phyloP scores from a whole-genome alignment of 257 asterid species.

The Solanum appendiculatum region DNA sequence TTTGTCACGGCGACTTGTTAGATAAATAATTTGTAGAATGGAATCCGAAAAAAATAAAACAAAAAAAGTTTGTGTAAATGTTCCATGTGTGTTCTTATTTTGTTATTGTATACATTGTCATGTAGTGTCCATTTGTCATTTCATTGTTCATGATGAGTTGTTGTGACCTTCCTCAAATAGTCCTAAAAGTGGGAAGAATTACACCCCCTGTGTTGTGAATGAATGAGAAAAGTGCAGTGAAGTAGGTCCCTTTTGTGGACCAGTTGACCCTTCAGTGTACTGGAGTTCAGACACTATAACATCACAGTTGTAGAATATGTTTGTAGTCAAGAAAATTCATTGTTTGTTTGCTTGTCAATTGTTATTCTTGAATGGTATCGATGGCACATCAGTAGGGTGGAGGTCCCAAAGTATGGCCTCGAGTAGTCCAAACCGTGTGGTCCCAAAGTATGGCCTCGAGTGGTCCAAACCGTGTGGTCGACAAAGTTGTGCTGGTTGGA shows the following conservation, averaged over 20 bases:
- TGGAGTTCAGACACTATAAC: not conserved
- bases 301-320: not conserved
- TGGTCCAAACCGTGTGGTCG: not conserved
- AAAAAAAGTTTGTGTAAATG: slow-evolving; percentile 23
- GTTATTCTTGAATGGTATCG: not conserved
- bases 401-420: not conserved
- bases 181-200: not conserved
- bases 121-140: not conserved
- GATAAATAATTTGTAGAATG: slow-evolving; percentile 62
- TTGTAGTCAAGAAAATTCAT: not conserved
- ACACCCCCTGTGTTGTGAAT: not conserved
- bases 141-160: not conserved
- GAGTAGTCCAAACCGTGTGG: not conserved
- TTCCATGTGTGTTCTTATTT: not conserved
- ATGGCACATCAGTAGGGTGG: not conserved
- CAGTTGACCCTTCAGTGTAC: not conserved
- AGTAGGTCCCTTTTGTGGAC: not conserved
- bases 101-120: not conserved
- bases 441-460: not conserved
- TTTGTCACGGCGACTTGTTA: slow-evolving; percentile 30
- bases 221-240: not conserved
- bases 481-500: not conserved
- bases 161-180: not conserved
- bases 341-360: not conserved
- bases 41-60: slow-evolving; percentile 6